Base-by-base conservation (phyloP, 2,329 filamentous ascomycete species). In the Cladosporium sp. region DNA sequence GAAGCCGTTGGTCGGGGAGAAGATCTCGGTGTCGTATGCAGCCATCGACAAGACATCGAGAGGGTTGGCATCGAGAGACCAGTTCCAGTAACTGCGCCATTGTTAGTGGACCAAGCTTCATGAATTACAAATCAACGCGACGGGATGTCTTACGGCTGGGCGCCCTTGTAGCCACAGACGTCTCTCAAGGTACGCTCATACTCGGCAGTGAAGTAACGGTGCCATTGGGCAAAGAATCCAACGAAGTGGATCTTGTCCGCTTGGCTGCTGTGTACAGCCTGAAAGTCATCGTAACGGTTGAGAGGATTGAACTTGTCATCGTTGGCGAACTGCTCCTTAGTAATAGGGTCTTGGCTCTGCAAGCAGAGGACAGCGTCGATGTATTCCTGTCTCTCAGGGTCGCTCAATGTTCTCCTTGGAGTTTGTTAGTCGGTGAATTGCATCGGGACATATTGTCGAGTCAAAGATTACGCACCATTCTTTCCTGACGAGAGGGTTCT, bases 301-400 rank as follows among this genome's bases (percentile, higher is more conserved):
- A 39, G 6, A 5, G 37, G 37, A 22, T 39, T 20, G 17, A 19
- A 22, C 15, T 17, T 36, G 7, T 54, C 47, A 24, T 51, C 56
- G 36, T 52, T 54, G 30, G 27, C 47, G 15, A 42, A 32, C 3
- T 40, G 44, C 13, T 43, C 37, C 2, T 59, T 48, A 2, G 40
- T 49, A 17, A 59, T 62, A 8, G 55, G 53, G n/a, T 19, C 17
- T 3, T 53, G 43, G 5, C 49, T 51, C 1, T 51, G 47, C 11
- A 64, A 54, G 36, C 61, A 61, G n/a, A 56, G 58, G 11, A 61
- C 58, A 24, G 60, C 54, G 17, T 43, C 52, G 22, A 61, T 54
- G 53, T 62, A 62, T 17, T 45, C 41, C 30, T 54, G 42, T 41
- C 60, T 57, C 18, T 61, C 54, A 3, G 19, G 19, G 4, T 19